Base-by-base conservation (phyloP, 2,329 filamentous ascomycete genomes). In the Dothiorella sarmentorum region DNA sequence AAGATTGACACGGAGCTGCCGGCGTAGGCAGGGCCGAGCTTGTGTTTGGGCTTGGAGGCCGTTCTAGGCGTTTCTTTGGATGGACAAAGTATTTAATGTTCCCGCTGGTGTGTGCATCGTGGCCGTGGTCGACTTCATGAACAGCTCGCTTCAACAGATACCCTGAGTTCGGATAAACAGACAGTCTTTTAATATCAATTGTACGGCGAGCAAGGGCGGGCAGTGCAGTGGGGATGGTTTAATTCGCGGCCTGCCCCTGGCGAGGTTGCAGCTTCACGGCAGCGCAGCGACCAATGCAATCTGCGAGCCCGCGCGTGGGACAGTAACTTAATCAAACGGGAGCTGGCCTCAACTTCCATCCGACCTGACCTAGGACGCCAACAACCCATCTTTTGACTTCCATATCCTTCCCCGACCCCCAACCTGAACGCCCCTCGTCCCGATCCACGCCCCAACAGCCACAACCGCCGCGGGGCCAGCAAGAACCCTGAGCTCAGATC, bases 1-100 rank as follows among this genome's bases (percentile, higher is more conserved):
- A 69, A 69, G 61, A 70, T 75, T 31, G 70, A 75, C 60, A 44
- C 35, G 40, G 43, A 57, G 29, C 37, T 22, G 42, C 24, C 18
- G 56, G 45, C 27, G 53, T 45, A n/a, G 26, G 40, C n/a, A n/a
- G 29, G 20, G 37, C n/a, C 11, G 33, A 17, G 45, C n/a, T n/a
- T n/a, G n/a, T n/a, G n/a, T n/a, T n/a, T n/a, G 13, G 6, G 59
- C n/a, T 22, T 17, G 55, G 29, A 43, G 38, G 37, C 26, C 43
- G 29, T 57, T 44, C 38, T 24, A 31, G 52, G 29, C 20, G 17
- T 56, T 42, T 42, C 17, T 44, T 57, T 56, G 40, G 51, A 56
- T 56, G 47, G 47, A 13, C 33, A 52, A n/a, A 24, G 33, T 33
- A 52, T 52, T 52, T 52, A 40, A 52, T 52, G 47, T 26, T 38